Evolutionary conservation across 768 basidiomycete genomes (phyloP).

Genomic region (Galerina marginata): DNA sequence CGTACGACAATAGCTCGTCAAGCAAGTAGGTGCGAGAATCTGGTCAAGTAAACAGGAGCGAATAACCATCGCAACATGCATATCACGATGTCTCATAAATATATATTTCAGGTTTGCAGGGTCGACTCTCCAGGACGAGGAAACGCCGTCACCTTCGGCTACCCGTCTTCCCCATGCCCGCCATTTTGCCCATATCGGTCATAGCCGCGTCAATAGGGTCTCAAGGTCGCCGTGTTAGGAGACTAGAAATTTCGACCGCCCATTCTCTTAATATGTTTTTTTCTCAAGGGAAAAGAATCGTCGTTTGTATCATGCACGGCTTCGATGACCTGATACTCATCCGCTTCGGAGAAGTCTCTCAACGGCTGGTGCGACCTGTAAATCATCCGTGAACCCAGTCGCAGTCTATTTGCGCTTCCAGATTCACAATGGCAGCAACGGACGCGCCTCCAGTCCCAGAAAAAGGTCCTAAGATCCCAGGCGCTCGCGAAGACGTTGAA

Average conservation of each 20-base stretch:
- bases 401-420: background rate
- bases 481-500: slow-evolving; percentile 13
- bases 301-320: background rate
- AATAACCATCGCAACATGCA: background rate
- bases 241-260: background rate
- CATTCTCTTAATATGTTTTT: background rate
- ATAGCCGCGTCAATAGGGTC: background rate
- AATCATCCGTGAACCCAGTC: slow-evolving; percentile 12
- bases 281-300: background rate
- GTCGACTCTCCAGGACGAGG: background rate
- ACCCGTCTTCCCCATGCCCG: background rate
- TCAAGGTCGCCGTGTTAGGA: background rate
- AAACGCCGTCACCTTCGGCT: slow-evolving; percentile 1
- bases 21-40: background rate
- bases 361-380: slow-evolving; percentile 1
- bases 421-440: slow-evolving; percentile 7
- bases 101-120: slow-evolving; percentile 3
- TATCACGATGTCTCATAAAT: slow-evolving; percentile 4
- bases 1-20: slow-evolving; percentile 9
- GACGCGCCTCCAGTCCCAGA: background rate
- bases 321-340: background rate
- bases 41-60: background rate
- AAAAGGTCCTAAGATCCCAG: slow-evolving; percentile 8
- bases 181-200: slow-evolving; percentile 5
- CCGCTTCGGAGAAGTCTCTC: background rate